Evolutionary conservation across 208 protist genomes (phyloP).

Genomic region (Vickermania ingenoplastis): DNA sequence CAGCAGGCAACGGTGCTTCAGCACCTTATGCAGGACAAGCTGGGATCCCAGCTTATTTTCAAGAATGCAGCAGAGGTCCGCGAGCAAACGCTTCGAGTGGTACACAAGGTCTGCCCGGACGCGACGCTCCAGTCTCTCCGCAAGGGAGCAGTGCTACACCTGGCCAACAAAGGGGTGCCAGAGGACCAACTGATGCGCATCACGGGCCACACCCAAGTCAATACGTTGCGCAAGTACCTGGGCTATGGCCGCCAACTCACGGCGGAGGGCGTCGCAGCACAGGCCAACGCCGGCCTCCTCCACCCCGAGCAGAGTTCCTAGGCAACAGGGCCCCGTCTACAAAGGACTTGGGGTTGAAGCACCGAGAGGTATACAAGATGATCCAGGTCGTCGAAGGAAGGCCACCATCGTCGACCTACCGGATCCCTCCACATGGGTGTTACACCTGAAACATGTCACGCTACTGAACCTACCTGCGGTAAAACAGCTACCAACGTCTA

Average conservation of each 20-base stretch:
- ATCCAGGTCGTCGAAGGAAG: neutral
- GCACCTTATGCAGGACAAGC: neutral
- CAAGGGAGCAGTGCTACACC: neutral
- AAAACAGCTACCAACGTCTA: neutral
- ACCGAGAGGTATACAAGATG: neutral
- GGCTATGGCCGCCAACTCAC: slow-evolving; percentile 5
- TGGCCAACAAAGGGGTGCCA: neutral
- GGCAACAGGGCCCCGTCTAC: neutral
- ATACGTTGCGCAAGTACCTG: neutral
- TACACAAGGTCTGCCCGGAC: neutral
- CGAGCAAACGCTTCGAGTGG: neutral
- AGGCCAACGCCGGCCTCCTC: slow-evolving; percentile 1
- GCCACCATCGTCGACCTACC: neutral
- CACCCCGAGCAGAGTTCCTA: neutral
- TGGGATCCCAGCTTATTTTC: neutral
- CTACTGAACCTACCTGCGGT: neutral
- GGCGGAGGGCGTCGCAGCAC: neutral
- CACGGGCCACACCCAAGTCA: slow-evolving; percentile 1
- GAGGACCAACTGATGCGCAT: neutral
- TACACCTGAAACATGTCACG: slow-evolving; percentile 1
- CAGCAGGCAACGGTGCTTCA: neutral
- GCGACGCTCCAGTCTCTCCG: neutral
- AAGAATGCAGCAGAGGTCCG: neutral
- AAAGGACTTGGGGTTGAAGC: neutral
- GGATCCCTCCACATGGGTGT: neutral